phyloP scores from a whole-genome alignment of 2,329 filamentous ascomycete genomes.

The Nannizziopsis arthrosporioides region DNA sequence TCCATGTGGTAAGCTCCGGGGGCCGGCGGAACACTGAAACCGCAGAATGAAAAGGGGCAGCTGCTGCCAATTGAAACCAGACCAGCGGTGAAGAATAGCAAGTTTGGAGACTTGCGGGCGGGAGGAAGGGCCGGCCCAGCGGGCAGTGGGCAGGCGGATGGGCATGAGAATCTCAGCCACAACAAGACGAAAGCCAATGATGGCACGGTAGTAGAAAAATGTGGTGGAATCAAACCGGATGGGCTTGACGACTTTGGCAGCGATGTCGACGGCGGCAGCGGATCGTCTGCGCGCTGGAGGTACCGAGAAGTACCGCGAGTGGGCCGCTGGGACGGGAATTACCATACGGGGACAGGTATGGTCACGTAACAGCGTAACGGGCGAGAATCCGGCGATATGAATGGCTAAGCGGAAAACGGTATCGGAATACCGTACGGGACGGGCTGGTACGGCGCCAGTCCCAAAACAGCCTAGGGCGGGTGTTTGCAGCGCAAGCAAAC shows the following conservation, averaged over 20 bases:
- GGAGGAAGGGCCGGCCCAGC: constrained; percentile 20
- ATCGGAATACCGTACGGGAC: constrained; percentile 1
- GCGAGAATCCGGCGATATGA: constrained; percentile 7
- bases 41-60: background rate
- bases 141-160: background rate
- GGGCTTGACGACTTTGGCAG: no score
- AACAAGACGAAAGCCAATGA: background rate
- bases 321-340: background rate
- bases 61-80: constrained; percentile 6
- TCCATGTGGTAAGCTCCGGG: no score
- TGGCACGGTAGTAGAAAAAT: no score
- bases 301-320: background rate
- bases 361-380: background rate
- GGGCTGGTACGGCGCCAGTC: background rate
- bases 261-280: background rate
- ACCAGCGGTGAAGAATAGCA: constrained; percentile 10
- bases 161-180: no score
- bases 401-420: constrained; percentile 6
- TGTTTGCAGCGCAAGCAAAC: constrained; percentile 10
- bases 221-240: no score
- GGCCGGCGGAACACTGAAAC: background rate
- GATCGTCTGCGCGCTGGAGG: background rate
- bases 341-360: constrained; percentile 3
- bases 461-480: background rate
- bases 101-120: constrained; percentile 15